Percentiles rank a stretch among this genome's conserved stretches.
phyloP scores from a whole-genome alignment of 345 rosid genomes.

The Zanthoxylum bungeanum region DNA sequence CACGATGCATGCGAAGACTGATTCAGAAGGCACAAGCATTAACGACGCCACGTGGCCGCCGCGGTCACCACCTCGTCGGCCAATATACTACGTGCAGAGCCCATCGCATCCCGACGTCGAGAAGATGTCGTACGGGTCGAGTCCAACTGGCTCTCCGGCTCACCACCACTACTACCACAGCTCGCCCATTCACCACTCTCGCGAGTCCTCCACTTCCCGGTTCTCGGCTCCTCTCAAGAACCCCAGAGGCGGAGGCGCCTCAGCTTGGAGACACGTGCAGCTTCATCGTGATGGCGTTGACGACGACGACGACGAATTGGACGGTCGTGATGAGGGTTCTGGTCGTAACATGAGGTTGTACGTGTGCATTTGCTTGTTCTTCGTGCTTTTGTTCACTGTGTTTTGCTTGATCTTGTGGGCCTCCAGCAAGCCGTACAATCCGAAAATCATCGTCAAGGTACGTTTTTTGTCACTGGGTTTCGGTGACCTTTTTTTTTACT shows the following conservation, averaged over 20 bases:
- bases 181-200: conserved; percentile 94
- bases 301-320: conserved; percentile 35
- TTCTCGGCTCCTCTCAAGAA: conserved; percentile 73
- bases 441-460: conserved; percentile 72
- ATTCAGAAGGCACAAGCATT: conserved; percentile 84
- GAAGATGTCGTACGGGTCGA: conserved; percentile 94
- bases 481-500: not conserved
- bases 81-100: conserved; percentile 88
- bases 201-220: conserved; percentile 90
- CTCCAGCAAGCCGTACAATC: conserved; percentile 70
- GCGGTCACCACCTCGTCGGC: conserved; percentile 61
- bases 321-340: conserved; percentile 16
- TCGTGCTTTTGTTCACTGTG: conserved; percentile 50
- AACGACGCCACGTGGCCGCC: conserved; percentile 60
- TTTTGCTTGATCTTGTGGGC: conserved; percentile 87
- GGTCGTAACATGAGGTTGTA: conserved; percentile 54
- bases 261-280: conserved; percentile 57
- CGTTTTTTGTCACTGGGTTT: not conserved
- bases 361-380: conserved; percentile 44
- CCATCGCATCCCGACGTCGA: conserved; percentile 94
- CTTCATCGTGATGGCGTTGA: conserved; percentile 28
- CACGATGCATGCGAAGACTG: conserved; percentile 85
- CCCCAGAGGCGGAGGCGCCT: conserved; percentile 41
- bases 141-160: conserved; percentile 71
- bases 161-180: conserved; percentile 81